These are phyloP conservation scores for Plasmodium gaboni DNA, from an alignment of 169 alveolate species.

Conservation along the genomic window DNA sequence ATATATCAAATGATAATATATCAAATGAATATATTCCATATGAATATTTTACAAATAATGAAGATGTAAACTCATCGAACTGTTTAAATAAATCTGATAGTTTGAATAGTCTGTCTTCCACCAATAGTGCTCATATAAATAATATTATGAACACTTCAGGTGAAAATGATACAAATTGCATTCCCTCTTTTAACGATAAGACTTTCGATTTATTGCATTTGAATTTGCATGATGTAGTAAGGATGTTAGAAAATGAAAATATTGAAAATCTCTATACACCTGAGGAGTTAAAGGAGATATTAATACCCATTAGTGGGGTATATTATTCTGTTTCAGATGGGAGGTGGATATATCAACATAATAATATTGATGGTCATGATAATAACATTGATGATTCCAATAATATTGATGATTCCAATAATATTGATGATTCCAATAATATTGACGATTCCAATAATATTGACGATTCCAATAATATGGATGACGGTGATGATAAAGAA, in stretches of 20 bases:
- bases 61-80: no score
- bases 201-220: conserved; percentile 12
- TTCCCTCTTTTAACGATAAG: conserved; percentile 7
- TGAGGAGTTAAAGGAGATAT: conserved; percentile 57
- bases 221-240: conserved; percentile 47
- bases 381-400: background rate
- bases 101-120: no score
- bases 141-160: background rate
- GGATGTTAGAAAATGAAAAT: conserved; percentile 51
- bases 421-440: no score
- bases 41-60: no score
- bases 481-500: background rate
- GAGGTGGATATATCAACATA: conserved; percentile 41
- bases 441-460: no score
- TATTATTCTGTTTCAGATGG: conserved; percentile 34
- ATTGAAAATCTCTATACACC: conserved; percentile 58
- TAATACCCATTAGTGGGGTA: conserved; percentile 33
- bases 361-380: background rate
- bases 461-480: no score
- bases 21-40: no score
- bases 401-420: no score
- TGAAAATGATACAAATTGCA: background rate
- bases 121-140: background rate
- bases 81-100: no score
- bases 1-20: no score